Base-by-base conservation (phyloP, 805 yeast genomes). In the Ogataea glucozyma region DNA sequence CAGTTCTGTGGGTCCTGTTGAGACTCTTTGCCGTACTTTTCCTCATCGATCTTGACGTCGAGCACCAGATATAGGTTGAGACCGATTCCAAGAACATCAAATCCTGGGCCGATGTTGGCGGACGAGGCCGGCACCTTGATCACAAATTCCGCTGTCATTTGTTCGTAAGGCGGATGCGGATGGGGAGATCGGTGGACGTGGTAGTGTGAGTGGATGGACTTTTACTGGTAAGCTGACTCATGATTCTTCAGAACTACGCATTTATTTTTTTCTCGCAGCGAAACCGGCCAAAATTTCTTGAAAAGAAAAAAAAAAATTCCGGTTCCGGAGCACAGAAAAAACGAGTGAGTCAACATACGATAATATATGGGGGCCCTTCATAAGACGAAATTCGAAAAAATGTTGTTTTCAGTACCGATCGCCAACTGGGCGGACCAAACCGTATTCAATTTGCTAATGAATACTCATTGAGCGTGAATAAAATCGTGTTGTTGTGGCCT, bases 31-130 rank as follows among this genome's bases (percentile, higher is more conserved):
- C 75, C 71, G 10, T 59, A 52, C 34, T 68, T 67, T 14, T 56
- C 54, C 27, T 62, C 51, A 61, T 88, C 93, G 31, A 87, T 70
- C 8, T 70, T 65, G 22, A 89, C 96, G 3, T 73, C 70, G 44
- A 93, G 71, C 40, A 83, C 85, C 43, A 93, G 71, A 58, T 70
- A 88, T 38, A 89, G 69, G 48, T 85, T 76, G 51, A 93, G 73
- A 34, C 97, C 97, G 30, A 93, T 83, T 18, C 99, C 99, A 39
- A 93, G 70, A 6, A 93, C 99, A 65, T 93, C 99, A 60, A 91
- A 93, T 1, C 99, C 99, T 8, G 99, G 99, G 7, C 99, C 99
- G 40, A 93, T 91, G 58, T 93, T 93, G 58, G 99, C 99, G 38
- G 96, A 86, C 4, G 98, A 90, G 6, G 98, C 97, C 4, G 99